Evolutionary conservation across 441 rosid genomes (phyloP).

Genomic region (Arabidopsis hybrid): DNA sequence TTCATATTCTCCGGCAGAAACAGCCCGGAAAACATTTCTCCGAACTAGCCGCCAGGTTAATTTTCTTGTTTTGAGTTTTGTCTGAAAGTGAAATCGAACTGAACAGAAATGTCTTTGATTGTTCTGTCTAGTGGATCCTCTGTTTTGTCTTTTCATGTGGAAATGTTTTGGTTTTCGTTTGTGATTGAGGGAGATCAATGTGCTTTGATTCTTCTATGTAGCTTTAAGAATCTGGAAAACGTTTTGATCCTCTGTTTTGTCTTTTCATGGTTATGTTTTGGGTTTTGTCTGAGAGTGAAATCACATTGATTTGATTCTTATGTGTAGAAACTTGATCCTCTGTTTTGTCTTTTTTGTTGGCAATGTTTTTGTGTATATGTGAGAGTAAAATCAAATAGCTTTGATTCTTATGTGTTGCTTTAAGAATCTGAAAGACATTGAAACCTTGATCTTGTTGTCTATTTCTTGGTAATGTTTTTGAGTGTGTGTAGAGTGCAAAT

Average conservation of each 20-base stretch:
- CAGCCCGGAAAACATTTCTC: conserved; percentile 86
- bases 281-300: not conserved
- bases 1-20: conserved; percentile 83
- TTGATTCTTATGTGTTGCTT: no score
- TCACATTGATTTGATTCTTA: conserved; percentile 9
- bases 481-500: no score
- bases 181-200: not conserved
- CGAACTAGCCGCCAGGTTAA: conserved; percentile 80
- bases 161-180: not conserved
- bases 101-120: conserved; percentile 2
- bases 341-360: no score
- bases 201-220: conserved; percentile 19
- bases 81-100: not conserved
- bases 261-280: conserved; percentile 1
- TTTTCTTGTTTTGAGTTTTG: conserved; percentile 16
- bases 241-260: conserved; percentile 13
- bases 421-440: no score
- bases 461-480: no score
- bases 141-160: not conserved
- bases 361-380: no score
- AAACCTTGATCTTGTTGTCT: no score
- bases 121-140: conserved; percentile 13
- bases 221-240: conserved; percentile 7
- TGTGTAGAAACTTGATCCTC: not conserved
- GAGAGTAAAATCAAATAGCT: no score